Evolutionary conservation across 805 yeast genomes (phyloP).

Genomic region (Teunomyces pallodes): DNA sequence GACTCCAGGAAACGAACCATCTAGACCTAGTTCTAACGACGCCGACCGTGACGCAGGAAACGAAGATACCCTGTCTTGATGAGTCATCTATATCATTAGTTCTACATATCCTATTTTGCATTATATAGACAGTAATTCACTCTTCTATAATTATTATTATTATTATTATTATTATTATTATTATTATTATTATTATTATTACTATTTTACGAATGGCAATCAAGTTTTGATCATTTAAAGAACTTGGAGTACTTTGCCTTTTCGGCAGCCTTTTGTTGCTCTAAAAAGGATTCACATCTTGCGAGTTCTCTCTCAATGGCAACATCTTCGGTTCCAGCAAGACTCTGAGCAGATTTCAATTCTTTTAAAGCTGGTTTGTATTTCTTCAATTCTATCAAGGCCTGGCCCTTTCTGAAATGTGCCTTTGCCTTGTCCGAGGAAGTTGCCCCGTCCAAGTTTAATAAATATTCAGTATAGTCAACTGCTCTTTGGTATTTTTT

Average conservation of each 20-base stretch:
- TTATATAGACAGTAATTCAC: background rate
- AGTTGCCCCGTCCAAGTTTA: conserved; percentile 46
- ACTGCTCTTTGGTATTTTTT: conserved; percentile 48
- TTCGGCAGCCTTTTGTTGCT: conserved; percentile 46
- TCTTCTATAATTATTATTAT: background rate
- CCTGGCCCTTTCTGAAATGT: conserved; percentile 51
- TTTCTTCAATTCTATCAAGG: conserved; percentile 43
- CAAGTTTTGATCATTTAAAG: conserved; percentile 34
- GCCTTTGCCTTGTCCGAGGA: conserved; percentile 55
- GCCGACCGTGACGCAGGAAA: background rate
- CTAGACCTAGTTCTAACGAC: background rate
- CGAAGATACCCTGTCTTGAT: conserved; percentile 1
- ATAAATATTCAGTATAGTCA: conserved; percentile 52
- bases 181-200: background rate
- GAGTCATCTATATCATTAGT: background rate
- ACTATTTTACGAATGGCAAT: too few relatives aligned
- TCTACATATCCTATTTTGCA: background rate
- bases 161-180: background rate
- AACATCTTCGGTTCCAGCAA: conserved; percentile 47
- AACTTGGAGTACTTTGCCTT: conserved; percentile 61
- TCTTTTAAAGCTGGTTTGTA: conserved; percentile 49
- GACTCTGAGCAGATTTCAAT: conserved; percentile 41
- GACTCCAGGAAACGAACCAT: background rate
- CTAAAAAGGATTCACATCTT: conserved; percentile 38
- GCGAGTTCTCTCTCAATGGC: conserved; percentile 45